A percentile compares a stretch with the other conserved stretches of the same genome.
Conservation (phyloP, 2,329 filamentous ascomycete species). For the Epichloe festucae region DNA sequence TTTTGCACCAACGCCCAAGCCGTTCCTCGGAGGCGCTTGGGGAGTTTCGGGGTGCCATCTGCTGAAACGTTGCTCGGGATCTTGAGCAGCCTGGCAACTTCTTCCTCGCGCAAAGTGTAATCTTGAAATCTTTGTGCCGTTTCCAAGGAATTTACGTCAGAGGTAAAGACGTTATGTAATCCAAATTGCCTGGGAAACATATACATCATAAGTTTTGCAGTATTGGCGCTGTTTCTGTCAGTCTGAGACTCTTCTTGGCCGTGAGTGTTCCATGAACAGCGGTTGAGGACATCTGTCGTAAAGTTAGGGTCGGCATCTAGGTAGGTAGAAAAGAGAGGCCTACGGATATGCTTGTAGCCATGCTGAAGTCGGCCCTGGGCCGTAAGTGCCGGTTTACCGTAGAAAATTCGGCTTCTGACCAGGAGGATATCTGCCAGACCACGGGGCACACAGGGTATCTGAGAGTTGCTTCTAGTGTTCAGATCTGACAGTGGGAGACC, state of each 20-base stretch:
- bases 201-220: constrained; percentile 71
- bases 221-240: constrained; percentile 29
- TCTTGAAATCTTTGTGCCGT: constrained; percentile 68
- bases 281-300: constrained; percentile 63
- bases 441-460: constrained; percentile 3
- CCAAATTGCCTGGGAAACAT: constrained; percentile 86
- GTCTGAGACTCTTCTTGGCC: background rate
- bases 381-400: constrained; percentile 62
- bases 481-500: constrained; percentile 39
- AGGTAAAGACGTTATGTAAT: constrained; percentile 85
- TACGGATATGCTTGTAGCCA: constrained; percentile 73
- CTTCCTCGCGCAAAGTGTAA: constrained; percentile 73
- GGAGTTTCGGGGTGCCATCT: constrained; percentile 26
- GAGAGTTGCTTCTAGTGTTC: constrained; percentile 9
- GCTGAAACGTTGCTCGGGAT: constrained; percentile 5
- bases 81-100: constrained; percentile 40
- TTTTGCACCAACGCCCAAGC: constrained; percentile 46
- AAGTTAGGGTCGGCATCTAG: constrained; percentile 11
- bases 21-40: constrained; percentile 56
- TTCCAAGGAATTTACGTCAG: constrained; percentile 46
- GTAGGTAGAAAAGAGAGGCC: constrained; percentile 17
- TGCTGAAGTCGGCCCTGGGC: constrained; percentile 53
- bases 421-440: constrained; percentile 53
- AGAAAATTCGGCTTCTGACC: constrained; percentile 74
- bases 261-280: constrained; percentile 30